A percentile compares a stretch with the other conserved stretches of the same genome.
Conservation (phyloP, 139 green algal genomes). For the Chlamydomonas sp. region DNA sequence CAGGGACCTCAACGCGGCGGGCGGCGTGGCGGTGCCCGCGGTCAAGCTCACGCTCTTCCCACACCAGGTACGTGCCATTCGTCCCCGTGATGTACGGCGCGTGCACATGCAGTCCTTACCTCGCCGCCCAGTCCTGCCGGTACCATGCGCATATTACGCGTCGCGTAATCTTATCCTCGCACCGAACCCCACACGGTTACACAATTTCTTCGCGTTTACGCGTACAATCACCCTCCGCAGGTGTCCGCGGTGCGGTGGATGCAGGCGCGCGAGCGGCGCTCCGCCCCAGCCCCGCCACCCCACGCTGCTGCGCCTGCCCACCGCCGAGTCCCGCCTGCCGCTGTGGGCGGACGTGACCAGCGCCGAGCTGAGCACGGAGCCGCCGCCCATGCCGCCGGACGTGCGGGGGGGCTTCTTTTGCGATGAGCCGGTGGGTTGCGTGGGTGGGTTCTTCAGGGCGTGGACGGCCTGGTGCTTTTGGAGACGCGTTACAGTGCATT, state of each 20-base stretch:
- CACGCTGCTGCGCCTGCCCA: neutral
- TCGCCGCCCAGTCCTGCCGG: neutral
- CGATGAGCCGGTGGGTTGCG: slow-evolving; percentile 81
- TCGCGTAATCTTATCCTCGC: neutral
- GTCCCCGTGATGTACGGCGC: neutral
- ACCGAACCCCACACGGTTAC: neutral
- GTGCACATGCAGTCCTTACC: neutral
- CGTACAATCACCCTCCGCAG: neutral
- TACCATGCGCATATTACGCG: neutral
- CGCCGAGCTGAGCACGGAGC: neutral
- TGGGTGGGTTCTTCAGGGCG: too few species aligned
- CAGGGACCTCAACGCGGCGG: neutral
- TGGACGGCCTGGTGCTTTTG: too few species aligned
- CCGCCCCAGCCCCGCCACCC: neutral
- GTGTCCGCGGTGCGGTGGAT: slow-evolving; percentile 34
- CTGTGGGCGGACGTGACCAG: slow-evolving; percentile 30
- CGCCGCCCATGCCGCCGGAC: slow-evolving; percentile 42
- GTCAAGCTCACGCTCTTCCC: slow-evolving; percentile 24
- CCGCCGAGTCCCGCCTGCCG: neutral
- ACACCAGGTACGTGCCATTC: slow-evolving; percentile 18
- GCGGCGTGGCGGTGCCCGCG: slow-evolving; percentile 6
- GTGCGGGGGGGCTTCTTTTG: slow-evolving; percentile 88
- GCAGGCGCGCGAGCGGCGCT: slow-evolving; percentile 8
- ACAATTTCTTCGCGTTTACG: neutral
- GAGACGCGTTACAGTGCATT: too few species aligned